Conservation (phyloP, 257 asterid genomes). For the Cruciata laevipes region DNA sequence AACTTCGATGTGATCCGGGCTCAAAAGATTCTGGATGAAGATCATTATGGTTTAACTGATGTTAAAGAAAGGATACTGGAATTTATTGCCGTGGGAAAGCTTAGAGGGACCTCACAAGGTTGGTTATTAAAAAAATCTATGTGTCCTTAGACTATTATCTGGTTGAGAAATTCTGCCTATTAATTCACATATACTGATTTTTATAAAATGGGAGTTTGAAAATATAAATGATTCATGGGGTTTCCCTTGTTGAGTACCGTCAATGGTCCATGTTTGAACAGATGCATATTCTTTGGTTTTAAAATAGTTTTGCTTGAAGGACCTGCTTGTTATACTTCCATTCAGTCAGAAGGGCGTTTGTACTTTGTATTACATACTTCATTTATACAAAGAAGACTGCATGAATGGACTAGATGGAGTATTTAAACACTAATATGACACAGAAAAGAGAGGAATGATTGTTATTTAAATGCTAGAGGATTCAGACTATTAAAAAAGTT, state of each 20-base stretch:
- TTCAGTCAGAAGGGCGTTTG: background rate
- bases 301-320: background rate
- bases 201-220: background rate
- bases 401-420: background rate
- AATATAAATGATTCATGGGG: too few species aligned
- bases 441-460: background rate
- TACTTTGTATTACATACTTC: background rate
- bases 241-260: too few species aligned
- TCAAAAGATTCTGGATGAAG: conserved; percentile 88
- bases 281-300: background rate
- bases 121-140: conserved; percentile 16
- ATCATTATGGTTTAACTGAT: conserved; percentile 93
- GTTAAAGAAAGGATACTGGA: conserved; percentile 98
- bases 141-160: background rate
- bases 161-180: background rate
- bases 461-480: background rate
- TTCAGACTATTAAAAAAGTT: background rate
- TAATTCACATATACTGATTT: background rate
- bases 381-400: background rate
- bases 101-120: conserved; percentile 99
- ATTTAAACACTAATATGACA: background rate
- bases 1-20: conserved; percentile 84
- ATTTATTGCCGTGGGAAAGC: conserved; percentile 96
- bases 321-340: background rate
- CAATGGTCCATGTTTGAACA: too few species aligned